These are phyloP conservation scores for Solanum medicagineum DNA, from an alignment of 257 asterid species.

Conservation along the genomic window DNA sequence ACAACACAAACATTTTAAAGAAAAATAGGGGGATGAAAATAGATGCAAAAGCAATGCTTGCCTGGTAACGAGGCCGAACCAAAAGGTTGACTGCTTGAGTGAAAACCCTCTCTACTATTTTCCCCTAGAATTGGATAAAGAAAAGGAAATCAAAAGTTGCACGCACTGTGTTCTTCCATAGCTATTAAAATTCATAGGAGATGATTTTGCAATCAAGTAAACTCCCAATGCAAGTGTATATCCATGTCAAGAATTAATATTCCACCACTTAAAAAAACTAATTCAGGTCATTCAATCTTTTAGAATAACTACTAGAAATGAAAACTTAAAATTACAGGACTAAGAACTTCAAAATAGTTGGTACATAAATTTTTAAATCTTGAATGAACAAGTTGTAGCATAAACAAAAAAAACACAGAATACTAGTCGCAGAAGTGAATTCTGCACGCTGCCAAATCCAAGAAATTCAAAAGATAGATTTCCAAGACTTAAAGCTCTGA, in stretches of 20 bases:
- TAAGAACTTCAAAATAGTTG: not conserved
- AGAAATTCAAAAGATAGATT: not conserved
- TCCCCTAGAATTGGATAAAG: conserved; percentile 12
- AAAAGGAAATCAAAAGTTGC: not conserved
- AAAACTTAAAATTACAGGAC: not conserved
- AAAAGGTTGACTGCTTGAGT: conserved; percentile 9
- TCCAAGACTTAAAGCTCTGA: not conserved
- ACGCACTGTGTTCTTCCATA: not conserved
- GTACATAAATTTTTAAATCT: not conserved
- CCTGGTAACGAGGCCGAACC: conserved; percentile 31
- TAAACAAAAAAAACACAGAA: not conserved
- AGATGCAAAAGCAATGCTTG: conserved; percentile 2
- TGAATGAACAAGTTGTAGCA: not conserved
- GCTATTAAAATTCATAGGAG: not conserved
- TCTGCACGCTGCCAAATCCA: not conserved
- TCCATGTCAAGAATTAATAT: not conserved
- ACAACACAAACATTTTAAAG: not conserved
- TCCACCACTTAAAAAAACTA: not conserved
- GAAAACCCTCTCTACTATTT: conserved; percentile 13
- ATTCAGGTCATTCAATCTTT: not conserved
- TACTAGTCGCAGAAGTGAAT: not conserved
- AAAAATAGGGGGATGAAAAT: not conserved
- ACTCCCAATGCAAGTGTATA: not conserved
- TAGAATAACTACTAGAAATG: not conserved
- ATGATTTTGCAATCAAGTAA: not conserved